Evolutionary conservation across 208 protist species (phyloP), one percentile per base, ranked within the genome.

Genomic region (Acanthamoeba castellanii): DNA sequence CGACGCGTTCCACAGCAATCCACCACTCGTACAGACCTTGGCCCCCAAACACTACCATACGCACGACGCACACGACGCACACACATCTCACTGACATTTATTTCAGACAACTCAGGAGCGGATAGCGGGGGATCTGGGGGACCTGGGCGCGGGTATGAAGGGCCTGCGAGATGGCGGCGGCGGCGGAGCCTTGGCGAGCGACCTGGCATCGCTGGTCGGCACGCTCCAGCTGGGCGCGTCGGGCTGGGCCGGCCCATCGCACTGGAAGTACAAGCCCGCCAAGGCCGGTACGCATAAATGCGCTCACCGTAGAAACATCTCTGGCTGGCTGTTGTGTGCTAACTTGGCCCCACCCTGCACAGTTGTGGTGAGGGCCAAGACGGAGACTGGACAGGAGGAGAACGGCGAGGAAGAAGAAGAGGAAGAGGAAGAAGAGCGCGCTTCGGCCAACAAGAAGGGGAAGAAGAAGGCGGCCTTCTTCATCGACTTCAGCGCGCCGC

Each of bases 221-320:
- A 18, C 57, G 11, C 18, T 72, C 14, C 84, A 34, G 47, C 14
- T 85, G 76, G 76, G 76, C 14, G 55, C 84, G 11, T 91, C 59
- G 11, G 32, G 59, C 34, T 91, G 84, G 84, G 84, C 84, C 32
- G 84, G 84, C 9, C 84, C 84, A 37, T 11, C 84, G 11, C 84
- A 91, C 57, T 91, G 84, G 84, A 91, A 91, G 34, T 91, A 91
- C 59, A 64, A 70, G 32, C 34, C 55, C 37, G 20, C 30, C 25
- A 89, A 57, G 34, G 50, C 50, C 50, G 82, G 82, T 66, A 88
- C 42, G 13, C 11, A 14, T 9, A 64, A 55, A 34, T 7, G 20
- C 37, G 57, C 81, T 45, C 14, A 16, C 59, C 11, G 25, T 16
- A 32, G 45, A 14, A 1, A 14, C 20, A 11, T 27, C 14, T 2